Conservation (phyloP, 2,329 filamentous ascomycete genomes). For the Fusarium sp. region DNA sequence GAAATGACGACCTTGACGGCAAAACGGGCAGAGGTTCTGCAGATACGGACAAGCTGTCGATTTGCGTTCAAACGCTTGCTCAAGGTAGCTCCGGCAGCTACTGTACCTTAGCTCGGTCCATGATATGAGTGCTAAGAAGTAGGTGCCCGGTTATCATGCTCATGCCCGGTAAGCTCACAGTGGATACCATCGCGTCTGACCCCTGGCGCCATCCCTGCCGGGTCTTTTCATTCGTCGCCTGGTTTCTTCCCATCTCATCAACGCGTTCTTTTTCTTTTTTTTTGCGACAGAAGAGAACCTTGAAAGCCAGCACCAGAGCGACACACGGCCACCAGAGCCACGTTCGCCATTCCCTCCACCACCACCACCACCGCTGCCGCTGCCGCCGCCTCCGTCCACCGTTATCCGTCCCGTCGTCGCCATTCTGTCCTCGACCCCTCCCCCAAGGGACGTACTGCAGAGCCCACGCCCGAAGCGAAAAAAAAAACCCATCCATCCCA, state of each 20-base stretch:
- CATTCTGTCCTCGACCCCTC: slow-evolving; percentile 31
- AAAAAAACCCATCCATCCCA: slow-evolving; percentile 29
- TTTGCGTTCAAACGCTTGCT: too few species aligned
- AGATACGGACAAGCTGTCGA: too few species aligned
- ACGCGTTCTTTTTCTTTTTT: slow-evolving; percentile 52
- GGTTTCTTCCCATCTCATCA: slow-evolving; percentile 41
- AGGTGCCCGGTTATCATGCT: slow-evolving; percentile 39
- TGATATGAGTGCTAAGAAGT: slow-evolving; percentile 24
- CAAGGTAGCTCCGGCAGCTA: too few species aligned
- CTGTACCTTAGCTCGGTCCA: slow-evolving; percentile 21
- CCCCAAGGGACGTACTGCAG: slow-evolving; percentile 10
- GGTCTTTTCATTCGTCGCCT: slow-evolving; percentile 47
- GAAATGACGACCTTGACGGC: too few species aligned
- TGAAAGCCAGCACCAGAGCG: slow-evolving; percentile 44
- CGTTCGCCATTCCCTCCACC: slow-evolving; percentile 32
- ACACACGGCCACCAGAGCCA: slow-evolving; percentile 41
- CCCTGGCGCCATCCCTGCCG: slow-evolving; percentile 42
- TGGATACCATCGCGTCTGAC: slow-evolving; percentile 38
- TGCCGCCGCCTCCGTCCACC: neutral
- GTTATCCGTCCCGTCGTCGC: slow-evolving; percentile 12
- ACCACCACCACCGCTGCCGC: slow-evolving; percentile 7
- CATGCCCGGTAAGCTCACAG: slow-evolving; percentile 40
- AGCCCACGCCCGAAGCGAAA: slow-evolving; percentile 18
- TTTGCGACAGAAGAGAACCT: slow-evolving; percentile 41
- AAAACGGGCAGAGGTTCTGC: too few species aligned